phyloP scores from a whole-genome alignment of 192 early-diverging fungal species.

The Coemansia sp. region DNA sequence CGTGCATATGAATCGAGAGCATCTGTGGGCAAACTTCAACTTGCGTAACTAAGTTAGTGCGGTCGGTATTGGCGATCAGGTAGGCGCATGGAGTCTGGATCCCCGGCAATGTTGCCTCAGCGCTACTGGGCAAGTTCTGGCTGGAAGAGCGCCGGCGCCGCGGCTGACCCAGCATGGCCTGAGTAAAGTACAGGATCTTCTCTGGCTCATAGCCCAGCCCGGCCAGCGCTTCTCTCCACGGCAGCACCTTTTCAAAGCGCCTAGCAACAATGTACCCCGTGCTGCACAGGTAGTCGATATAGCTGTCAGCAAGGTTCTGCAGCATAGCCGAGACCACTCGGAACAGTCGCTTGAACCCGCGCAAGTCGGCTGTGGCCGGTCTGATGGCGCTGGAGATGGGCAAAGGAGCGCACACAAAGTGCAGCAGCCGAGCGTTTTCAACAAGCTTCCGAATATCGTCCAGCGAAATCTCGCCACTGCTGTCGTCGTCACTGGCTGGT shows the following conservation, averaged over 20 bases:
- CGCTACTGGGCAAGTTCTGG: background rate
- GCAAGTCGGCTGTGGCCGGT: constrained; percentile 26
- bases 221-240: constrained; percentile 37
- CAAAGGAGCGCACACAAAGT: constrained; percentile 51
- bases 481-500: background rate
- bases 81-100: constrained; percentile 43
- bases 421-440: constrained; percentile 46
- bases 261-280: constrained; percentile 40
- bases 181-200: constrained; percentile 22
- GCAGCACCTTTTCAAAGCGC: constrained; percentile 27
- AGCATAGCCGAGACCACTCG: constrained; percentile 44
- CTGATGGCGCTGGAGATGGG: constrained; percentile 34
- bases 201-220: constrained; percentile 32
- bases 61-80: constrained; percentile 48
- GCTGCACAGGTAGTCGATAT: constrained; percentile 51
- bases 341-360: constrained; percentile 35
- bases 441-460: constrained; percentile 44
- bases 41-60: constrained; percentile 46
- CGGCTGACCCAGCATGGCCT: constrained; percentile 15
- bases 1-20: constrained; percentile 50
- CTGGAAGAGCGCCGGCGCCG: constrained; percentile 2
- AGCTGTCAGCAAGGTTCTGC: constrained; percentile 49
- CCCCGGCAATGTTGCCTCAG: constrained; percentile 21
- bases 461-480: constrained; percentile 22
- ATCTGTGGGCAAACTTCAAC: constrained; percentile 40